Percentiles rank a stretch among this genome's conserved stretches.
Conservation (phyloP, 2,329 filamentous ascomycete species). For the Torrubiella hemipterigena region DNA sequence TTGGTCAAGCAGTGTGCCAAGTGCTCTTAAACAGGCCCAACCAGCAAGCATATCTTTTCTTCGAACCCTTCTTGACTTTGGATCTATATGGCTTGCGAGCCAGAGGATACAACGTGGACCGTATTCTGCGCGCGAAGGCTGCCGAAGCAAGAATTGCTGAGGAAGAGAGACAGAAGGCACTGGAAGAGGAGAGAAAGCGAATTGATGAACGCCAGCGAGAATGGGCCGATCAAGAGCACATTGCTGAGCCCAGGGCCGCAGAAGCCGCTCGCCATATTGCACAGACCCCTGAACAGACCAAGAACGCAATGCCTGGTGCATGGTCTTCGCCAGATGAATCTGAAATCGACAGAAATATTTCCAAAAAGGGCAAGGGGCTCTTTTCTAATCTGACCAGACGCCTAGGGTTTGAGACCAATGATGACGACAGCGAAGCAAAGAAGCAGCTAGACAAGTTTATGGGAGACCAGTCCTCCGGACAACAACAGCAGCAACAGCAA, state of each 20-base stretch:
- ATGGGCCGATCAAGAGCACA: constrained; percentile 21
- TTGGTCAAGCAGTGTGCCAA: constrained; percentile 76
- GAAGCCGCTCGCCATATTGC: constrained; percentile 26
- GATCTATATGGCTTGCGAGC: constrained; percentile 71
- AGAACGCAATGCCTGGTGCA: constrained; percentile 55
- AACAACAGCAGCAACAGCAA: constrained; percentile 4
- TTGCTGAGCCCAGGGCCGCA: constrained; percentile 12
- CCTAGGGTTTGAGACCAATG: constrained; percentile 50
- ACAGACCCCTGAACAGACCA: constrained; percentile 27
- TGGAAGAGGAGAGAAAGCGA: constrained; percentile 59
- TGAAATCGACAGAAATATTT: constrained; percentile 18
- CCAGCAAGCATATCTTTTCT: constrained; percentile 77
- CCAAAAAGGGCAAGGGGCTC: constrained; percentile 39
- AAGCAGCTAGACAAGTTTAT: constrained; percentile 32
- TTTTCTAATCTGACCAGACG: constrained; percentile 58
- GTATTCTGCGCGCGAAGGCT: constrained; percentile 79
- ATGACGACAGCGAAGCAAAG: constrained; percentile 27
- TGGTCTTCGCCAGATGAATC: constrained; percentile 55
- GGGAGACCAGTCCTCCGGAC: no score
- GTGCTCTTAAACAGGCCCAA: constrained; percentile 72
- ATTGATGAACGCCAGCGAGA: constrained; percentile 44
- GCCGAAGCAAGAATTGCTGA: constrained; percentile 82
- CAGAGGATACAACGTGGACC: constrained; percentile 92
- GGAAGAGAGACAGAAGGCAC: constrained; percentile 61
- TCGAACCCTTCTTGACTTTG: constrained; percentile 82